phyloP scores from a whole-genome alignment of 208 protist genomes.

The Trypanosoma rangeli region DNA sequence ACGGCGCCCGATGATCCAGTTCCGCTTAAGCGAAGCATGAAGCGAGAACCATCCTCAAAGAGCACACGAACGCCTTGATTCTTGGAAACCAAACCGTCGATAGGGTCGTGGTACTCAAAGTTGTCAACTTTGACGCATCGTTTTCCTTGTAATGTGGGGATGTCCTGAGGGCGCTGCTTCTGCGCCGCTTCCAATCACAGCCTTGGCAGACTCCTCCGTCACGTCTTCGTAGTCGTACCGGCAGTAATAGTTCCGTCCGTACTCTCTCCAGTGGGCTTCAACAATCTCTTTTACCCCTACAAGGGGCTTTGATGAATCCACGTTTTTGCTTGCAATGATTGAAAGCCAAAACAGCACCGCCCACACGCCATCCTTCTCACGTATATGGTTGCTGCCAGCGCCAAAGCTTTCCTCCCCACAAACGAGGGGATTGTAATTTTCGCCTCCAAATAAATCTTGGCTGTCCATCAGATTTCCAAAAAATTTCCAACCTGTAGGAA shows the following conservation, averaged over 20 bases:
- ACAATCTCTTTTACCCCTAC: conserved; percentile 91
- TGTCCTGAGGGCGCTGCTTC: conserved; percentile 25
- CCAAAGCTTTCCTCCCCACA: conserved; percentile 99
- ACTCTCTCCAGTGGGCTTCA: conserved; percentile 93
- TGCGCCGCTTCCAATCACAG: conserved; percentile 85
- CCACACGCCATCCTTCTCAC: conserved; percentile 99
- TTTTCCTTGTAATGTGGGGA: conserved; percentile 42
- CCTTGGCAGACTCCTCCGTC: conserved; percentile 67
- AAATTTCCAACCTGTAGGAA: conserved; percentile 99
- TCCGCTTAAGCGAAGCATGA: conserved; percentile 96
- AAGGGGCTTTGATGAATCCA: conserved; percentile 40
- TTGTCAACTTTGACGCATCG: conserved; percentile 86
- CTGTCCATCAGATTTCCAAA: conserved; percentile 99
- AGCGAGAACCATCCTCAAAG: conserved; percentile 95
- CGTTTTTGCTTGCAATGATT: conserved; percentile 87
- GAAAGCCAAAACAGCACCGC: conserved; percentile 96
- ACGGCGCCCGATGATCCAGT: conserved; percentile 96
- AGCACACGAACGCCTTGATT: conserved; percentile 94
- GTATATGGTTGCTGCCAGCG: conserved; percentile 96
- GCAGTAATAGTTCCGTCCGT: conserved; percentile 97
- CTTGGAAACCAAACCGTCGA: conserved; percentile 89
- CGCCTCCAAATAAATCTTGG: conserved; percentile 47
- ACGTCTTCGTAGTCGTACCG: conserved; percentile 98
- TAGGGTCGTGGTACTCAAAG: conserved; percentile 96
- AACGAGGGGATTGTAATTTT: conserved; percentile 84